Base-by-base conservation (phyloP, 1,284 basidiomycete species). In the Baeospora myosura region DNA sequence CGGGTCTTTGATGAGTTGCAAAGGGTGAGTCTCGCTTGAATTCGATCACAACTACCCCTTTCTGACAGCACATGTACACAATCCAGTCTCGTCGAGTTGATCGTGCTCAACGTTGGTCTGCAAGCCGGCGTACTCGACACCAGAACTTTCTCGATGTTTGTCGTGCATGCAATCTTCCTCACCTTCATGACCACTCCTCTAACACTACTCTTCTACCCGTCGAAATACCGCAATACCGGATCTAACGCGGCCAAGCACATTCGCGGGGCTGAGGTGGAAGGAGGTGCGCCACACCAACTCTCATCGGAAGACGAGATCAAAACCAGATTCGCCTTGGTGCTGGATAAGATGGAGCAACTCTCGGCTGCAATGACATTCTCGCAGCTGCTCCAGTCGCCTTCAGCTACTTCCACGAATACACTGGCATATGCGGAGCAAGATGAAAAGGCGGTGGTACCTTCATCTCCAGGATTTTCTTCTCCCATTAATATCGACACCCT, bases 1-100 rank as follows among this genome's bases (percentile, higher is more conserved):
- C 43, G 93, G 93, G 4, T 78, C 85, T 40, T 66, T 97, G 43
- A 95, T 97, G 92, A 83, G 81, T 57, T 96, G 91, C 68, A 96
- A 96, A 66, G 91, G 91, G 80, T 88, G 48, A 48, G 74, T 62
- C 33, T 23, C 28, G 17, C 17, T 23, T 40, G 24, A 38, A 24
- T 16, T 29, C 21, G n/a, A n/a, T 17, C 26, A 12, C 36, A 46
- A 14, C 32, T 40, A 38, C 39, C 17, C 30, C 37, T 17, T 25
- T 8, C 18, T 8, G 16, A 18, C 16, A 23, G 5, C 8, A 10
- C 8, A 37, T 24, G 17, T n/a, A 37, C 35, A 23, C 21, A 5
- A 17, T 38, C 24, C 47, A 86, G 84, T 47, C 70, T 90, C 11
- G 87, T 89, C 11, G 88, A 92, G 61, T 76, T 95, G 35, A 94